Evolutionary conservation across 495 filamentous ascomycete genomes (phyloP).

Genomic region (Xylaria acuta): DNA sequence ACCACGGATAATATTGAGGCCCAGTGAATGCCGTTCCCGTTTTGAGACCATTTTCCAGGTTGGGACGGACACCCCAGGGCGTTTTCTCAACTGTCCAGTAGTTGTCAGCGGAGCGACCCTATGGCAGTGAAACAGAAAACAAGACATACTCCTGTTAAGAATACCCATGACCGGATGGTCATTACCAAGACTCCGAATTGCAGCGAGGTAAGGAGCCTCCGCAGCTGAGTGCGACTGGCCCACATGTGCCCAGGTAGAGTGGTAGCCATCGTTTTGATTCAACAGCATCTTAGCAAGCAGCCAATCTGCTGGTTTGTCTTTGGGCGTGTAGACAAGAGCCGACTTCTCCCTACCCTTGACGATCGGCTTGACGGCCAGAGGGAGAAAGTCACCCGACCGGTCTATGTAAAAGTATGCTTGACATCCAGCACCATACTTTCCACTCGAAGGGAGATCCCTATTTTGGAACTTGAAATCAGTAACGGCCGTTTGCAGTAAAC

Average conservation of each 20-base stretch:
- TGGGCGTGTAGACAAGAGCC: constrained; percentile 42
- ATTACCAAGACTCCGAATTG: constrained; percentile 41
- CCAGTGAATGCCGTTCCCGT: neutral
- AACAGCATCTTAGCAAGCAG: constrained; percentile 49
- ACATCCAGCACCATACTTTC: constrained; percentile 2
- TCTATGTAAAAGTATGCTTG: constrained; percentile 14
- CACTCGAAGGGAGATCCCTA: constrained; percentile 7
- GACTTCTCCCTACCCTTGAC: neutral
- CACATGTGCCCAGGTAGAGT: constrained; percentile 40
- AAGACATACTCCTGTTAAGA: constrained; percentile 24
- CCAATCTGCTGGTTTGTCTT: constrained; percentile 43
- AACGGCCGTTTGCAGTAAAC: neutral
- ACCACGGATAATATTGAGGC: constrained; percentile 12
- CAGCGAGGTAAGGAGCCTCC: constrained; percentile 42
- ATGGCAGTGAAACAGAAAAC: neutral
- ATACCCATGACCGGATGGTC: constrained; percentile 28
- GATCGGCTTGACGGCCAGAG: constrained; percentile 10
- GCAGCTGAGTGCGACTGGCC: constrained; percentile 40
- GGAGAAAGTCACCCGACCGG: neutral
- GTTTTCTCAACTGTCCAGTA: constrained; percentile 14
- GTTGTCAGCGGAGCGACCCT: constrained; percentile 1
- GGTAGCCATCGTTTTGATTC: constrained; percentile 45
- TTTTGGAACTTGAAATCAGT: constrained; percentile 2
- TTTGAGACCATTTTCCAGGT: neutral
- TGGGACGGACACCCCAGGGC: constrained; percentile 8